Evolutionary conservation across 2,329 filamentous ascomycete genomes (phyloP).

Genomic region (Fusarium nygamai): DNA sequence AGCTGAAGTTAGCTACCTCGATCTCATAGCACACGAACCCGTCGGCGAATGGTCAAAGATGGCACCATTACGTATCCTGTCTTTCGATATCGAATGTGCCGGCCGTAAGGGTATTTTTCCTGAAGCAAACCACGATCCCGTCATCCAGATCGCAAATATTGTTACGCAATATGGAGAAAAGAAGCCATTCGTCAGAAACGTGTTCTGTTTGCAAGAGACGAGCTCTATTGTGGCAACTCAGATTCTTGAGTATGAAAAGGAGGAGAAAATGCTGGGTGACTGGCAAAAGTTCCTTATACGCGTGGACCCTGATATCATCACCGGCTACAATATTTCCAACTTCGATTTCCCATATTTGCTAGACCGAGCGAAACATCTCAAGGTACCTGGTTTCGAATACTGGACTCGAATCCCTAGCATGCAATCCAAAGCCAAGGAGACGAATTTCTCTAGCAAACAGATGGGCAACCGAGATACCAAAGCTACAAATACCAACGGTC

Average conservation of each 20-base stretch:
- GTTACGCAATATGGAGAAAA: conserved; percentile 94
- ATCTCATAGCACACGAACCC: conserved; percentile 86
- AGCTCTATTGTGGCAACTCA: conserved; percentile 96
- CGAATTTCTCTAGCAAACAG: conserved; percentile 96
- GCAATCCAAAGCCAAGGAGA: conserved; percentile 76
- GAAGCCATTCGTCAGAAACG: conserved; percentile 95
- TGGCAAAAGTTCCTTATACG: conserved; percentile 92
- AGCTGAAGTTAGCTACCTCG: conserved; percentile 81
- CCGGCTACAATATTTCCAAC: conserved; percentile 98
- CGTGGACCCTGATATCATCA: conserved; percentile 96
- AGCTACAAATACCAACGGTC: conserved; percentile 91
- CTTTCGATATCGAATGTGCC: conserved; percentile 98
- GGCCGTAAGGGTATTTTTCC: conserved; percentile 98
- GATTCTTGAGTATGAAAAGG: conserved; percentile 82
- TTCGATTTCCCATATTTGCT: conserved; percentile 98
- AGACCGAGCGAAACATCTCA: conserved; percentile 86
- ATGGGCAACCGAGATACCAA: conserved; percentile 97
- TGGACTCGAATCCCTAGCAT: conserved; percentile 83
- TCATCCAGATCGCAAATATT: conserved; percentile 98
- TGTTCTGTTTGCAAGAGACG: conserved; percentile 93
- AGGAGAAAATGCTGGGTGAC: conserved; percentile 88
- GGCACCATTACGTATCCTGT: conserved; percentile 90
- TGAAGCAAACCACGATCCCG: conserved; percentile 88
- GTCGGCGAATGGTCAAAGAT: conserved; percentile 98
- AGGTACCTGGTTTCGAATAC: conserved; percentile 81